phyloP scores from a whole-genome alignment of 1,139 yeast genomes.

The Taphrina flavorubra region DNA sequence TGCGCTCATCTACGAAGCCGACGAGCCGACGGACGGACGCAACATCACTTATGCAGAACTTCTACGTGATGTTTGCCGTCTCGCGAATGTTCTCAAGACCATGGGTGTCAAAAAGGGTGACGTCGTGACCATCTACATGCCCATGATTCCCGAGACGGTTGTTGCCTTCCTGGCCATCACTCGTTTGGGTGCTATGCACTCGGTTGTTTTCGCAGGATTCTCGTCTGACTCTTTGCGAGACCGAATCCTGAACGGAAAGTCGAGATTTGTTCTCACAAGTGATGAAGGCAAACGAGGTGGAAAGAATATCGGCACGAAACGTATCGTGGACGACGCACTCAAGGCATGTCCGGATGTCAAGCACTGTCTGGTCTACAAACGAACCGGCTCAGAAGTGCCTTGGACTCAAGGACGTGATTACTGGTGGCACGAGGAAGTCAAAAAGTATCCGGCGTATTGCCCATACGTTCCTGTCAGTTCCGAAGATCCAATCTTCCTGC shows the following conservation, averaged over 20 bases:
- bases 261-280: constrained; percentile 88
- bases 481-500: constrained; percentile 91
- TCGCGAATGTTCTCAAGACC: constrained; percentile 80
- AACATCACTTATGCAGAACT: constrained; percentile 83
- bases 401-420: constrained; percentile 85
- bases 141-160: constrained; percentile 96
- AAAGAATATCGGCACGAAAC: constrained; percentile 85
- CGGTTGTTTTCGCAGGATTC: constrained; percentile 96
- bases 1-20: constrained; percentile 95
- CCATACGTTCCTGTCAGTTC: constrained; percentile 88
- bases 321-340: constrained; percentile 92
- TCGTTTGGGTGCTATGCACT: constrained; percentile 94
- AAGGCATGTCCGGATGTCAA: constrained; percentile 76
- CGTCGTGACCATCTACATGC: constrained; percentile 93
- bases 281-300: constrained; percentile 98
- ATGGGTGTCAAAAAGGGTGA: constrained; percentile 96
- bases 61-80: constrained; percentile 81
- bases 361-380: constrained; percentile 81
- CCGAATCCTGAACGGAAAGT: constrained; percentile 85
- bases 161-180: constrained; percentile 93
- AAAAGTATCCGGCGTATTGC: constrained; percentile 78
- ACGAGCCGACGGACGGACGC: constrained; percentile 75
- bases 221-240: constrained; percentile 91
- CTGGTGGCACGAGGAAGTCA: constrained; percentile 91
- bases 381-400: constrained; percentile 76